These are phyloP conservation scores for Globisporangium emineosum DNA, from an alignment of 352 stramenopile genomes.

Conservation along the genomic window DNA sequence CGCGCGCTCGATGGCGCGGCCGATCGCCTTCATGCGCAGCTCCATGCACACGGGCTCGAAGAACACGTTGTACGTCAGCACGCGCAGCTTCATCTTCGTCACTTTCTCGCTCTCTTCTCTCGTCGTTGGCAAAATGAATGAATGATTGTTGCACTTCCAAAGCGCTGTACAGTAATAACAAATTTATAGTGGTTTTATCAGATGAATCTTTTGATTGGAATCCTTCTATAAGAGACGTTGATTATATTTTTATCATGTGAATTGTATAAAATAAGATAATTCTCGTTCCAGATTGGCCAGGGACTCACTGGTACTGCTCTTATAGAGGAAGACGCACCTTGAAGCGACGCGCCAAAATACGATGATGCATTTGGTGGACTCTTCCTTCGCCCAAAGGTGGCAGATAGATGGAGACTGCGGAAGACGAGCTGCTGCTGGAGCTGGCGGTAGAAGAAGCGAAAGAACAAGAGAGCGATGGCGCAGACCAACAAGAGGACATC, in stretches of 20 bases:
- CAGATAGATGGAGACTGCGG: neutral
- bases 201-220: too few relatives aligned
- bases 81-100: slow-evolving; percentile 44
- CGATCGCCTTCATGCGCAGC: slow-evolving; percentile 62
- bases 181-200: neutral
- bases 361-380: neutral
- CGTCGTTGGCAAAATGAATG: neutral
- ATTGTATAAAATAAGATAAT: neutral
- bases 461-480: neutral
- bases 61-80: slow-evolving; percentile 77
- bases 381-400: neutral
- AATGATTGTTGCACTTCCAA: too few relatives aligned
- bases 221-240: neutral
- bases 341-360: neutral
- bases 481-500: neutral
- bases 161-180: neutral
- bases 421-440: neutral
- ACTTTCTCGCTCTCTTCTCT: neutral
- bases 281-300: neutral
- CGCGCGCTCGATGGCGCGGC: slow-evolving; percentile 38
- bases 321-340: neutral
- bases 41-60: slow-evolving; percentile 63
- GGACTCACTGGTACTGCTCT: neutral
- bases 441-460: neutral
- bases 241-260: neutral